Percentiles rank a stretch among this genome's conserved stretches.
Evolutionary conservation across 768 basidiomycete genomes (phyloP).

Genomic region (Boletus bicolor): DNA sequence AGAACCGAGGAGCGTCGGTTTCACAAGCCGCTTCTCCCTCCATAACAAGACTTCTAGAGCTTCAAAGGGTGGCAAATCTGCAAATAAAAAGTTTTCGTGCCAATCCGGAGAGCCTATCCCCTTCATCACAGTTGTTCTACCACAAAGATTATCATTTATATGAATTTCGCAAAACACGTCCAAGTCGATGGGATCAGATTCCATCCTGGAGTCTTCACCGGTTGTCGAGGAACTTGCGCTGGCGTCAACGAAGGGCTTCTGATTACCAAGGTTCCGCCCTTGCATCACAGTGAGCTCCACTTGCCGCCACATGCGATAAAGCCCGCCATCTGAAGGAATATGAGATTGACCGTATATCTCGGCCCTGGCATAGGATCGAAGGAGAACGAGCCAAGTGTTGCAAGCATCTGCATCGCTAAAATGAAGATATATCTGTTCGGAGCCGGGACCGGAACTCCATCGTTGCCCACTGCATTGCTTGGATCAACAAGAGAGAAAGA

Average conservation of each 20-base stretch:
- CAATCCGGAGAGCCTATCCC: constrained; percentile 69
- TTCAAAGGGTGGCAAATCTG: constrained; percentile 77
- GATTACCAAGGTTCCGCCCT: constrained; percentile 67
- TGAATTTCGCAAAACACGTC: constrained; percentile 80
- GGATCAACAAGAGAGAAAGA: constrained; percentile 5
- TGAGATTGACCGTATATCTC: constrained; percentile 70
- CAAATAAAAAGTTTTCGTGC: constrained; percentile 75
- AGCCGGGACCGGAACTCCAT: constrained; percentile 48
- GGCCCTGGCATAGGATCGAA: constrained; percentile 76
- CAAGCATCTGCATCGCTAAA: constrained; percentile 62
- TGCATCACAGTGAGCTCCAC: constrained; percentile 71
- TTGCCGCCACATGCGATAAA: constrained; percentile 87
- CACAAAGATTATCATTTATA: constrained; percentile 62
- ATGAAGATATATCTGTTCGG: constrained; percentile 72
- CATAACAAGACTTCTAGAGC: constrained; percentile 65
- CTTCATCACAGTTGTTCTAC: constrained; percentile 72
- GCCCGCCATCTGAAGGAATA: constrained; percentile 59
- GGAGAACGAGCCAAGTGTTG: constrained; percentile 74
- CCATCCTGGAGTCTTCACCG: constrained; percentile 35
- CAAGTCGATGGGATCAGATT: constrained; percentile 55
- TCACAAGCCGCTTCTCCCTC: constrained; percentile 63
- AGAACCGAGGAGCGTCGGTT: constrained; percentile 55
- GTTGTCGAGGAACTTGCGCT: constrained; percentile 25
- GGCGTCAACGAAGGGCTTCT: constrained; percentile 33
- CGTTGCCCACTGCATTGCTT: constrained; percentile 48